Evolutionary conservation across 345 rosid species (phyloP), one percentile per base, ranked within the genome.

Genomic region (Microthlaspi erraticum): DNA sequence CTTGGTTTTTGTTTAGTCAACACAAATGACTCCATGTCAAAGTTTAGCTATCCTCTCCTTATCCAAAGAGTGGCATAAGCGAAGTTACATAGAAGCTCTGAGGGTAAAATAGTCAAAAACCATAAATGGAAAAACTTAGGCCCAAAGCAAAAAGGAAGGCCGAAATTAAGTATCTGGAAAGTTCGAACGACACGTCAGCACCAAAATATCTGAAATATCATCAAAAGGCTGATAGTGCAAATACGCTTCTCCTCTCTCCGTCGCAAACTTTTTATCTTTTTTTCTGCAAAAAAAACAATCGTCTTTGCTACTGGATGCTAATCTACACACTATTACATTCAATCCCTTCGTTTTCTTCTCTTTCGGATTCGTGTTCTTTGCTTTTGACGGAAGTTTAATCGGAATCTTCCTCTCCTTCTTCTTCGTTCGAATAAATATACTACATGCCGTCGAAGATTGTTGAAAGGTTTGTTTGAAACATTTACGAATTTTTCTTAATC

Each of bases 131-230:
- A 33, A 37, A 55, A 60, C 78, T 75, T 68, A 54, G 64, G 64
- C 74, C 78, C 78, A 68, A 68, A 75, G 74, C 64, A 60, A 74
- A 52, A 57, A 51, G 7, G 1, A 41, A 67, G 17, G 63, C 61
- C 56, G 41, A 3, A 67, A 60, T 50, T 69, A 53, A 53, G 54
- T 46, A 58, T 79, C 73, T 3, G 50, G 82, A 70, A 79, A 23
- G 73, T 65, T 74, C 77, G 44, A 44, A 37, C 14, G 76, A 49
- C 79, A 73, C 79, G 79, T 70, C 66, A 59, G 38, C 45, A 60
- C 38, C 14, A 48, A 66, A 79, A 70, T 73, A 69, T 79, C 82
- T 59, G 70, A 83, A 85, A 79, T 26, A 26, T 26, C 29, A 83
- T 85, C 87, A 16, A 10, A 14, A 17, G 3, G 2, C 16, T 20